Evolutionary conservation across 2,329 filamentous ascomycete species (phyloP).

Genomic region (Orbilia quercus): DNA sequence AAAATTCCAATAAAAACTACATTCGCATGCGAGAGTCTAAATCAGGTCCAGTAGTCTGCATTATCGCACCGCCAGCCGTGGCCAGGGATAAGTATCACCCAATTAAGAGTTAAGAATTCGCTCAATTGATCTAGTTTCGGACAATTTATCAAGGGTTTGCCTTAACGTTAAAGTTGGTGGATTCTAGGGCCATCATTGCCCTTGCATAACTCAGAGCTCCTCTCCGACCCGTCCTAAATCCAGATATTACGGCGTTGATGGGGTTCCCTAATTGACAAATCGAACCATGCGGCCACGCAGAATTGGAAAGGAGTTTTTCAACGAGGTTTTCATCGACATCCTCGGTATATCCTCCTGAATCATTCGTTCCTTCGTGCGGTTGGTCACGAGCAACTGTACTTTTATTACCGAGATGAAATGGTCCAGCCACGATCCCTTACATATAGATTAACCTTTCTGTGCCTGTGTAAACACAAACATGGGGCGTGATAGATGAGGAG

Average conservation of each 20-base stretch:
- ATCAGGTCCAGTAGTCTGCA: not conserved
- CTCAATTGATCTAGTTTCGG: too few species aligned
- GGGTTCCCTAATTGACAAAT: too few species aligned
- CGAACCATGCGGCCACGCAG: not conserved
- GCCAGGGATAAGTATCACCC: not conserved
- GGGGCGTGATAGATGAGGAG: not conserved
- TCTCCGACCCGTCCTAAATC: not conserved
- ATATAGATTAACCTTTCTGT: not conserved
- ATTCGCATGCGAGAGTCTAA: slow-evolving; percentile 37
- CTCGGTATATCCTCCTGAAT: not conserved
- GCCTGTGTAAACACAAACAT: not conserved
- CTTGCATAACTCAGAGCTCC: not conserved
- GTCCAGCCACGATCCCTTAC: slow-evolving; percentile 9
- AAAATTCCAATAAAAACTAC: slow-evolving; percentile 37
- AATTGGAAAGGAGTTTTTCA: too few species aligned
- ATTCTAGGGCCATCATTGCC: not conserved
- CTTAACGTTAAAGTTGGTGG: not conserved
- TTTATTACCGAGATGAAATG: not conserved
- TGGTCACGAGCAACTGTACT: not conserved
- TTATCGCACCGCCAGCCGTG: slow-evolving; percentile 6
- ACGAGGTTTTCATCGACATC: too few species aligned
- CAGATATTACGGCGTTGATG: too few species aligned
- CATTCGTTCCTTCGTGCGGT: not conserved
- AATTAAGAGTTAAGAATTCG: not conserved
- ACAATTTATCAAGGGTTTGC: too few species aligned